Base-by-base conservation (phyloP, 345 rosid species). In the Psidium guajava region DNA sequence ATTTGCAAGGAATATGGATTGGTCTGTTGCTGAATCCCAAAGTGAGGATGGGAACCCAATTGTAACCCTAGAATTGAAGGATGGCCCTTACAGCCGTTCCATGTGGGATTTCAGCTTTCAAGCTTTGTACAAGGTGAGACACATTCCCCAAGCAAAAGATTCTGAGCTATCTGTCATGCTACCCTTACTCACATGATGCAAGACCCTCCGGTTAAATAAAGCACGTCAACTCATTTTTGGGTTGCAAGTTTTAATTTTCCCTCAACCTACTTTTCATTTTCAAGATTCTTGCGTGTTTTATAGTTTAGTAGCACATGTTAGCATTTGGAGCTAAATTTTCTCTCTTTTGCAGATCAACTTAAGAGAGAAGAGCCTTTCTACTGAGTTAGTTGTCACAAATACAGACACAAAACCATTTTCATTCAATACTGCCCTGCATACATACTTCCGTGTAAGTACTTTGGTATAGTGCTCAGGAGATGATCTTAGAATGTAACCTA, bases 31-130 rank as follows among this genome's bases (percentile, higher is more conserved):
- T 49, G 95, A 94, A 88, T 92, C 98, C 36, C 93, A 91, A 80
- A 91, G 87, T 69, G 89, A 87, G 51, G 96, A 91, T 61, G 99
- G 93, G 83, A 92, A 84, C 89, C 95, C 95, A 40, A 82, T 84
- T 73, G 93, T 94, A 32, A 95, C 98, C 87, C 94, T 97, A 56
- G 95, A 93, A 92, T 94, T 97, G 74, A 93, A 88, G 91, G 98
- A 97, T 89, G 93, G 90, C 83, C 94, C 97, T 53, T 97, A 95
- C 85, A 95, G 98, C 89, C 97, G 93, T 80, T 87, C 93, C 85
- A 97, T 97, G 96, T 97, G 99, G 99, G 98, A 95, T 90, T 95
- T 89, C 89, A 88, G 96, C 90, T 97, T 97, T 89, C 94, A 89
- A 81, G 98, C 98, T 87, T 87, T 92, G 59, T 95, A 89, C 92